Conservation (phyloP, 768 basidiomycete genomes). For the Kwoniella sp. region DNA sequence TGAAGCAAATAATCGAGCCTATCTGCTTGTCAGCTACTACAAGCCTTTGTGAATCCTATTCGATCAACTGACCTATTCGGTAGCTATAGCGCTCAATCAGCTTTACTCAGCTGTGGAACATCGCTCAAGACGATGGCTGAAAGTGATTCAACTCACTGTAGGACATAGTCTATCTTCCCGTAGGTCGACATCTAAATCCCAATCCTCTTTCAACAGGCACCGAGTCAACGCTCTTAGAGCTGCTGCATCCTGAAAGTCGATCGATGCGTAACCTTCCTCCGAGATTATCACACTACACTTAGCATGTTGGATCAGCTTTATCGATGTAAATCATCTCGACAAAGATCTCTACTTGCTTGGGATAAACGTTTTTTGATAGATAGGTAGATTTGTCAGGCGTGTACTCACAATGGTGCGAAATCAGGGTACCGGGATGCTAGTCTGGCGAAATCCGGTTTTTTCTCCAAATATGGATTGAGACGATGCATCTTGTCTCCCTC, state of each 20-base stretch:
- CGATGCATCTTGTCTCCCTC: slow-evolving; percentile 50
- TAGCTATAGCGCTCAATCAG: slow-evolving; percentile 26
- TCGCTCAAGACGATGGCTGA: neutral
- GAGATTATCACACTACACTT: slow-evolving; percentile 30
- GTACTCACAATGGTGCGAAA: slow-evolving; percentile 63
- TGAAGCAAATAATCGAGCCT: slow-evolving; percentile 81
- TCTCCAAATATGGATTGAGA: slow-evolving; percentile 60
- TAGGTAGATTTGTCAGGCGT: too few relatives aligned
- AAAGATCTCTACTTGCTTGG: neutral
- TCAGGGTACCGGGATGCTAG: slow-evolving; percentile 66
- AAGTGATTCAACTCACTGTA: slow-evolving; percentile 62
- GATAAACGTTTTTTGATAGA: slow-evolving; percentile 1
- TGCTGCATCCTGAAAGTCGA: slow-evolving; percentile 74
- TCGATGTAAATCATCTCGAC: too few relatives aligned
- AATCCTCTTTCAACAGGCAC: slow-evolving; percentile 75
- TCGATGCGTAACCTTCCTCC: slow-evolving; percentile 56
- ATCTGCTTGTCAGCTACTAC: slow-evolving; percentile 4
- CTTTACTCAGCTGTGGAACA: too few relatives aligned
- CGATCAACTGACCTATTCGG: slow-evolving; percentile 40
- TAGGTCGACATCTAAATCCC: slow-evolving; percentile 65
- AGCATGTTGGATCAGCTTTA: too few relatives aligned
- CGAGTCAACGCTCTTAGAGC: slow-evolving; percentile 78
- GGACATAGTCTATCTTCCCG: slow-evolving; percentile 80
- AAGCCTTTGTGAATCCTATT: too few relatives aligned
- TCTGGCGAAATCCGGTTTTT: slow-evolving; percentile 63